These are phyloP conservation scores for Pistacia atlantica DNA, from an alignment of 345 rosid genomes.

Conservation along the genomic window DNA sequence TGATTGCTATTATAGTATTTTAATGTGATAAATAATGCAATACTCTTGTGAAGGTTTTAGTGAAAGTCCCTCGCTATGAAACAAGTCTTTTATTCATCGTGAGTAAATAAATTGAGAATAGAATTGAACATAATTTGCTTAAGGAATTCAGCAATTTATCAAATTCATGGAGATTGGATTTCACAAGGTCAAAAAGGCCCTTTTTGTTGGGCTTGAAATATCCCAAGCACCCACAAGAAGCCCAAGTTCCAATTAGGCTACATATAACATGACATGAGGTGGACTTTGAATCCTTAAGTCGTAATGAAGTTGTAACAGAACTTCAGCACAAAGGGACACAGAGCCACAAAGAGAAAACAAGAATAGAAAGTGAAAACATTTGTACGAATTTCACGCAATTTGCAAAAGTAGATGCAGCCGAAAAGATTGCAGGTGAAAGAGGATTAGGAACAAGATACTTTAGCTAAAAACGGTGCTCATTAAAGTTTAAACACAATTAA, in stretches of 20 bases:
- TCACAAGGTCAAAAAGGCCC: background rate
- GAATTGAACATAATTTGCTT: too few relatives aligned
- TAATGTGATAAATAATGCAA: too few relatives aligned
- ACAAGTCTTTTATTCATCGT: background rate
- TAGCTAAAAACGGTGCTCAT: constrained; percentile 20
- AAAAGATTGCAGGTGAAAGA: background rate
- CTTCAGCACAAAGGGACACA: background rate
- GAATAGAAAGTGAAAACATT: background rate
- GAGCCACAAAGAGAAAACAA: background rate
- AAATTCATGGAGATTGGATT: background rate
- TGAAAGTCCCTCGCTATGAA: too few relatives aligned
- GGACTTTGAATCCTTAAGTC: too few relatives aligned
- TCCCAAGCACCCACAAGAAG: too few relatives aligned
- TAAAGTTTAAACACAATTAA: background rate
- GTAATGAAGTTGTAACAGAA: background rate
- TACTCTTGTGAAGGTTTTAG: too few relatives aligned
- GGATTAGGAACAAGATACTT: constrained; percentile 1
- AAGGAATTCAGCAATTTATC: background rate
- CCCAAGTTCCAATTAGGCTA: too few relatives aligned
- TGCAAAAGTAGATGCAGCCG: constrained; percentile 1
- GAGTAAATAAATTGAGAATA: background rate
- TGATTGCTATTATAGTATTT: too few relatives aligned
- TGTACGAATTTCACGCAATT: background rate
- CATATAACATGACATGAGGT: too few relatives aligned
- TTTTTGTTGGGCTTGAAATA: background rate